Evolutionary conservation across 2,329 filamentous ascomycete genomes (phyloP).

Genomic region (Fusarium lateritium): DNA sequence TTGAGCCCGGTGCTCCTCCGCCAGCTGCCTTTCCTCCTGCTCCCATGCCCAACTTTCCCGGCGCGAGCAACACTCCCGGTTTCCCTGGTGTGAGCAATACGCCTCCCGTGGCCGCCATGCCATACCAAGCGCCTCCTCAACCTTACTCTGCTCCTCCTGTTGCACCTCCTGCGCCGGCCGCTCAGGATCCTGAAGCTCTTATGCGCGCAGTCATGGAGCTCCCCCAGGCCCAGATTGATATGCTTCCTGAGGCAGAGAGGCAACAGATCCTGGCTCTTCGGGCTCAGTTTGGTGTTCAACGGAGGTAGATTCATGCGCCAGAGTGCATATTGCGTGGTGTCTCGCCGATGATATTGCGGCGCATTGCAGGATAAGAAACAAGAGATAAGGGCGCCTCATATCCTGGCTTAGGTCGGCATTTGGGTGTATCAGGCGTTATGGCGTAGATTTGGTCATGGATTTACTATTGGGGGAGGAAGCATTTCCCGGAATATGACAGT

Average conservation of each 20-base stretch:
- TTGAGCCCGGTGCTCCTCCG: slow-evolving; percentile 71
- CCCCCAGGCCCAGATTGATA: slow-evolving; percentile 84
- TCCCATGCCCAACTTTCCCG: slow-evolving; percentile 56
- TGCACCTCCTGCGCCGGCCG: slow-evolving; percentile 53
- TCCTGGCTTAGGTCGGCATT: slow-evolving; percentile 19
- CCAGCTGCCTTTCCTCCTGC: slow-evolving; percentile 56
- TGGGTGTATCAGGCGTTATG: slow-evolving; percentile 40
- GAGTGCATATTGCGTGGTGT: not conserved
- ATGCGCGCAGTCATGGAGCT: slow-evolving; percentile 87
- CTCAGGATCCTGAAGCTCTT: slow-evolving; percentile 77
- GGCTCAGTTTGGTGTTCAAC: slow-evolving; percentile 69
- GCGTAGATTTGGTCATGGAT: slow-evolving; percentile 33
- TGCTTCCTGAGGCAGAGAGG: slow-evolving; percentile 80
- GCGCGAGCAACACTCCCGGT: slow-evolving; percentile 61
- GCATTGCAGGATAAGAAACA: not conserved
- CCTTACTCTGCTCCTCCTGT: slow-evolving; percentile 55
- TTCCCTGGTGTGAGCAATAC: slow-evolving; percentile 53
- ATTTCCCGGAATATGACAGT: not conserved
- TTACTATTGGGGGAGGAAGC: slow-evolving; percentile 7
- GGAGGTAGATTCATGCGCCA: slow-evolving; percentile 46
- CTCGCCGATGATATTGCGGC: not conserved
- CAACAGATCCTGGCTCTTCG: slow-evolving; percentile 85
- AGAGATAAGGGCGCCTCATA: slow-evolving; percentile 6
- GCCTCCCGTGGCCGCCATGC: slow-evolving; percentile 61
- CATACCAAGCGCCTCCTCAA: slow-evolving; percentile 63